Percentiles rank a stretch among this genome's conserved stretches.
Conservation (phyloP, 2,329 filamentous ascomycete genomes). For the Tolypocladium ovalisporum region DNA sequence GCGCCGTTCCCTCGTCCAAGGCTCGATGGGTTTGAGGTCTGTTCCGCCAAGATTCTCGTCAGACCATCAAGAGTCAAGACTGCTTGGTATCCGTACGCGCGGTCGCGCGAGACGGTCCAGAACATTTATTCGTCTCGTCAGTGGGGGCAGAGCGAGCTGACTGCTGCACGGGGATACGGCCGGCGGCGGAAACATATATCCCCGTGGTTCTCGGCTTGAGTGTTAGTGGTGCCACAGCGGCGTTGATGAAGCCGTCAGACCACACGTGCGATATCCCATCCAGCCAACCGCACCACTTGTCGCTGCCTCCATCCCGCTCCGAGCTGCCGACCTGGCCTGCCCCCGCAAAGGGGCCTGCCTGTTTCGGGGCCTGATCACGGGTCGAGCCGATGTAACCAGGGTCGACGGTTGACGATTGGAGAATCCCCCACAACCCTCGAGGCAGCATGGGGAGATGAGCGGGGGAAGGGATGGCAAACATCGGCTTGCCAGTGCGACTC, state of each 20-base stretch:
- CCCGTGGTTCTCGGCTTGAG: not conserved
- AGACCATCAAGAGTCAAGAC: not conserved
- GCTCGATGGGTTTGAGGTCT: not conserved
- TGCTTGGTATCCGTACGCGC: too few relatives aligned
- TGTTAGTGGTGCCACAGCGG: not conserved
- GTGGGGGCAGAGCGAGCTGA: not conserved
- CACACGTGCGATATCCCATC: not conserved
- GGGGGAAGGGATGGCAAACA: not conserved
- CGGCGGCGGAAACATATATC: too few relatives aligned
- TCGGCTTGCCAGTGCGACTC: not conserved
- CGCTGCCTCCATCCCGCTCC: not conserved
- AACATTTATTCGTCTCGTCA: not conserved
- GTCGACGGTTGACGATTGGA: not conserved
- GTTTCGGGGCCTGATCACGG: not conserved
- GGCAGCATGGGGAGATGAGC: not conserved
- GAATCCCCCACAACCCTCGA: not conserved
- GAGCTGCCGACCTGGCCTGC: not conserved
- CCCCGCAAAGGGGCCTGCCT: not conserved
- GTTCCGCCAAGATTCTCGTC: not conserved
- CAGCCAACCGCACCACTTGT: not conserved
- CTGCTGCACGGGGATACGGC: not conserved
- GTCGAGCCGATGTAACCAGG: slow-evolving; percentile 1
- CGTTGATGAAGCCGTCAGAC: not conserved
- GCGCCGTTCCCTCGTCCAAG: not conserved
- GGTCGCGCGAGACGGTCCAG: not conserved